A percentile compares a stretch with the other conserved stretches of the same genome.
Evolutionary conservation across 768 basidiomycete genomes (phyloP).

Genomic region (Zangia roseola): DNA sequence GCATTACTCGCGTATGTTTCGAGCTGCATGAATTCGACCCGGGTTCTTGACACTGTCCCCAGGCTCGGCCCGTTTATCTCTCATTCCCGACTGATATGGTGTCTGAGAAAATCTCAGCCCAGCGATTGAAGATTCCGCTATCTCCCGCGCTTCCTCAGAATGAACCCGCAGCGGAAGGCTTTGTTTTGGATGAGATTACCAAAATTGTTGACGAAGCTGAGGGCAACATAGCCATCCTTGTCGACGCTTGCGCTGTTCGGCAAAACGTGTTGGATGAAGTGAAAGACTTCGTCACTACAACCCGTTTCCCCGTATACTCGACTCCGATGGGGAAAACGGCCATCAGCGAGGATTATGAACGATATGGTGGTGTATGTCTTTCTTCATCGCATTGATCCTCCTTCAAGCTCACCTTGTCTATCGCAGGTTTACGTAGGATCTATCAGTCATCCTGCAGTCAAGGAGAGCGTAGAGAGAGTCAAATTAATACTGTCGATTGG

Average conservation of each 20-base stretch:
- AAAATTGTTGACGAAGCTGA: constrained; percentile 59
- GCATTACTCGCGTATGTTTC: constrained; percentile 50
- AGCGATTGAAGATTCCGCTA: constrained; percentile 60
- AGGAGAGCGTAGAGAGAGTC: constrained; percentile 69
- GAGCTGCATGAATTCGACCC: neutral
- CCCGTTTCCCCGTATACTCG: constrained; percentile 70
- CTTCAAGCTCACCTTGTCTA: neutral
- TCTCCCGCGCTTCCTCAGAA: constrained; percentile 49
- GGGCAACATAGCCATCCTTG: constrained; percentile 66
- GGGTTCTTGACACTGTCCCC: neutral
- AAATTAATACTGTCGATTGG: constrained; percentile 78
- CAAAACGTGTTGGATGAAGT: constrained; percentile 66
- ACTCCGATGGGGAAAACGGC: constrained; percentile 83
- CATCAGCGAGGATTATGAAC: constrained; percentile 64
- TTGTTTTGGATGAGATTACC: constrained; percentile 72
- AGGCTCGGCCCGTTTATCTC: constrained; percentile 88
- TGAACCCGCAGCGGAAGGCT: constrained; percentile 57
- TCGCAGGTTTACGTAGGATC: constrained; percentile 73
- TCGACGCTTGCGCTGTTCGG: constrained; percentile 79
- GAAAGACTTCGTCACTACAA: constrained; percentile 58
- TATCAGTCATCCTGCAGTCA: constrained; percentile 62
- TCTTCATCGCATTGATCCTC: constrained; percentile 5
- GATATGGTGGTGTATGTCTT: constrained; percentile 75
- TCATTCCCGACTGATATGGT: constrained; percentile 84
- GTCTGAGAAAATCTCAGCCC: constrained; percentile 60